Evolutionary conservation across 164 flowering plant species (phyloP), one percentile per base, ranked within the genome.

Genomic region (Houttuynia cordata): DNA sequence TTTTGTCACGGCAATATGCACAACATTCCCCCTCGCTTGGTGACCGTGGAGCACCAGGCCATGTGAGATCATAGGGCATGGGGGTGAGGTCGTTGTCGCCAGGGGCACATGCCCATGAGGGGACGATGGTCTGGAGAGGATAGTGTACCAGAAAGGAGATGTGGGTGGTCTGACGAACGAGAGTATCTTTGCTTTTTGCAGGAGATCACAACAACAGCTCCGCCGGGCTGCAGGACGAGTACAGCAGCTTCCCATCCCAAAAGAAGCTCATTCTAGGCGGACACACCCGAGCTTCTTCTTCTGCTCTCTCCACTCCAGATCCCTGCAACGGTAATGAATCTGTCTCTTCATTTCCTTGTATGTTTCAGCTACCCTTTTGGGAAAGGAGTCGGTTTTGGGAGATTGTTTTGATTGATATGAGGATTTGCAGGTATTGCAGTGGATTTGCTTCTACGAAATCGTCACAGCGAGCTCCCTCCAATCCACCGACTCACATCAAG

Each of bases 381-480:
- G n/a, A n/a, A n/a, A n/a, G n/a, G n/a, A n/a, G n/a, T n/a, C n/a
- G n/a, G n/a, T n/a, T n/a, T n/a, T n/a, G n/a, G 49, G 49, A 42
- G 49, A 10, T 8, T 10, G 10, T 42, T n/a, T n/a, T 10, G 12
- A 10, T 42, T 42, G 49, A 1, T 10, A 3, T 5, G 1, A 10
- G 49, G 17, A 10, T 10, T 42, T 42, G 66, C 39, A 34, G 65
- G 59, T 51, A 74, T 88, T 5, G 67, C 71, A 62, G 76, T 77
- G 45, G 82, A 83, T 8, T n/a, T 75, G 68, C 55, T 64, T 81
- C 64, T 85, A 85, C 68, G 78, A 83, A 67, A 71, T 86, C 30
- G 83, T 84, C 88, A 85, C 52, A 24, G 66, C 0, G 77, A 65
- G 59, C 74, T 85, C 10, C 82, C 88, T 2, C 68, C 3, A 67